These are phyloP conservation scores for Eucalyptus tenuipes DNA, from an alignment of 345 rosid genomes.

Conservation along the genomic window DNA sequence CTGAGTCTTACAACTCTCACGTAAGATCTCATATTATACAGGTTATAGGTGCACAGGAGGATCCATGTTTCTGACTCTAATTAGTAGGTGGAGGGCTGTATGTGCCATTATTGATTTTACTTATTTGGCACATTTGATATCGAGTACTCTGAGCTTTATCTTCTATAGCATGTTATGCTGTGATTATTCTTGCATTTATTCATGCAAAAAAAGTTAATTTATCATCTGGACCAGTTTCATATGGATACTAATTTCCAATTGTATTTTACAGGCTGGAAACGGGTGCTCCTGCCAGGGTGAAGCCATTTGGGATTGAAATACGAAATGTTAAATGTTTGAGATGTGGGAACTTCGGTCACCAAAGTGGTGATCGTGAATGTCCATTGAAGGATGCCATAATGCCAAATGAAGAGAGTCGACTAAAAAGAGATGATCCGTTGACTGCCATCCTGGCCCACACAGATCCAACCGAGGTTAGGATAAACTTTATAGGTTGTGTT, in stretches of 20 bases:
- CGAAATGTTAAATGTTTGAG: conserved; percentile 90
- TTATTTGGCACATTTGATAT: not conserved
- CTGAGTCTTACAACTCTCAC: not conserved
- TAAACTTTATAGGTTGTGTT: not conserved
- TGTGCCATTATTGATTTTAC: not conserved
- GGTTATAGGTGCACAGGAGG: not conserved
- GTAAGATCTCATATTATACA: not conserved
- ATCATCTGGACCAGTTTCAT: not conserved
- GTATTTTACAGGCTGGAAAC: conserved; percentile 58
- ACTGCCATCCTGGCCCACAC: conserved; percentile 72
- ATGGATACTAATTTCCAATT: not conserved
- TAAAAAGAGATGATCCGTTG: conserved; percentile 95
- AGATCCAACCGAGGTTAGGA: conserved; percentile 75
- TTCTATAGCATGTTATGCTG: not conserved
- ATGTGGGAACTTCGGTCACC: conserved; percentile 89
- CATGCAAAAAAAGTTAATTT: not conserved
- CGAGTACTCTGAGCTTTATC: not conserved
- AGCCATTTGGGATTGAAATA: conserved; percentile 90
- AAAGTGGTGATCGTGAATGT: conserved; percentile 97
- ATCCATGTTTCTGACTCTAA: not conserved
- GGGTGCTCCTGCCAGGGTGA: conserved; percentile 63
- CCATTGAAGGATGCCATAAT: conserved; percentile 91
- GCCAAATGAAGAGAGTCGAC: conserved; percentile 87
- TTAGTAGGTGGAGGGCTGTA: not conserved
- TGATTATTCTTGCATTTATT: not conserved